Base-by-base conservation (phyloP, 306 rosid genomes). In the Argentina anserina region DNA sequence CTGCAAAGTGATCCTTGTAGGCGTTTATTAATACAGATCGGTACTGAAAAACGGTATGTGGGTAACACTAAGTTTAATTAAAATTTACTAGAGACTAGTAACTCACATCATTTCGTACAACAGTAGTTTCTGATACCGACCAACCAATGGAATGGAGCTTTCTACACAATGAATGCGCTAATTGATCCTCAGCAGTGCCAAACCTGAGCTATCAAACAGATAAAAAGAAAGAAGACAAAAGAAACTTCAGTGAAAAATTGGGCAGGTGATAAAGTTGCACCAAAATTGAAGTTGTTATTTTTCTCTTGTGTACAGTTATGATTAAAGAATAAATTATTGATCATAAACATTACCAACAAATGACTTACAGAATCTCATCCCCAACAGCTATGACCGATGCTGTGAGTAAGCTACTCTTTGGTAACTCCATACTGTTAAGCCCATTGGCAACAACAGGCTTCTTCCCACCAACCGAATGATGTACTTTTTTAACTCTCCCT, bases 131-230 rank as follows among this genome's bases (percentile, higher is more conserved):
- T 65, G 92, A 73, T 71, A 88, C 86, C 25, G 86, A 82, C 96
- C 97, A 94, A 74, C 98, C 98, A 81, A 88, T 69, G 1, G 96
- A 84, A 78, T 83, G 83, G 65, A 91, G 90, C 87, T 88, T 94
- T 80, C 74, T 79, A 77, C 92, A 84, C 82, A 94, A 76, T 47
- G 80, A 85, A 73, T 88, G 91, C 68, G 91, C 95, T 84, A 94
- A 76, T 73, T 83, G 88, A 85, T 94, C 98, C 87, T 88, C 94
- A 86, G 88, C 88, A 88, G 79, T 91, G 85, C 98, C 96, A 45
- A 81, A 86, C 92, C 97, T 94, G 96, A 91, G 94, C 98, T 94
- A 94, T 89, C 96, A 84, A 86, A 78, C 88, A 85, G 80, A 81
- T 84, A 71, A 74, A 82, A 81, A 52, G 79, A 82, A 62, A 3